phyloP scores from a whole-genome alignment of 306 rosid species.

The Ammopiptanthus mongolicus region DNA sequence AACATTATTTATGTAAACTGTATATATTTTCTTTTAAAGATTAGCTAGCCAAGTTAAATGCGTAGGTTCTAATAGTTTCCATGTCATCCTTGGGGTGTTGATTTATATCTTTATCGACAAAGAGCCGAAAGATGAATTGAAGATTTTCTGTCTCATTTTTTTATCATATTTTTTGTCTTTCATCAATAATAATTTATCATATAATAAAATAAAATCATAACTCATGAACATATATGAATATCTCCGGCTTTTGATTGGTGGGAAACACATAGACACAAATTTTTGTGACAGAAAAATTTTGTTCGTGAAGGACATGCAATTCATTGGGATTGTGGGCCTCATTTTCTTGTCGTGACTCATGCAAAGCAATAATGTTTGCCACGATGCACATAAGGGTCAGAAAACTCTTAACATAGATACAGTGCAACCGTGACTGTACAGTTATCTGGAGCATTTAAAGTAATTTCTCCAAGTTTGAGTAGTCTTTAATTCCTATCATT shows the following conservation, averaged over 20 bases:
- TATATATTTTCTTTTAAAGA: not conserved
- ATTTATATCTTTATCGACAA: not conserved
- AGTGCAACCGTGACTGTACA: not conserved
- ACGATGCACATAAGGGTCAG: not conserved
- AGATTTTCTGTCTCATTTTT: too few relatives aligned
- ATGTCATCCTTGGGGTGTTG: not conserved
- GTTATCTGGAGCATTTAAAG: not conserved
- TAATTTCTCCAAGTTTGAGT: not conserved
- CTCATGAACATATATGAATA: too few relatives aligned
- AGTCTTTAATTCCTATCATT: not conserved
- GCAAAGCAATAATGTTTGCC: not conserved
- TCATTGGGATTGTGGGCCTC: conserved; percentile 18
- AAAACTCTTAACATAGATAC: not conserved
- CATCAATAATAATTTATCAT: too few relatives aligned
- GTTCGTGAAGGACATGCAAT: conserved; percentile 3
- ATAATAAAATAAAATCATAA: too few relatives aligned
- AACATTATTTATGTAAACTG: not conserved
- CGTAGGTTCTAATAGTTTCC: not conserved
- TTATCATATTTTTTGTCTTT: too few relatives aligned
- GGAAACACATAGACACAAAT: too few relatives aligned
- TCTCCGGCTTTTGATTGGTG: too few relatives aligned
- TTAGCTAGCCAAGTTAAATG: not conserved
- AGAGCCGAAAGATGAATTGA: too few relatives aligned
- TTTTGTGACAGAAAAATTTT: too few relatives aligned
- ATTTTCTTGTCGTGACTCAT: not conserved